Evolutionary conservation across 2,329 filamentous ascomycete genomes (phyloP).

Genomic region (Botrytis pseudocinerea): DNA sequence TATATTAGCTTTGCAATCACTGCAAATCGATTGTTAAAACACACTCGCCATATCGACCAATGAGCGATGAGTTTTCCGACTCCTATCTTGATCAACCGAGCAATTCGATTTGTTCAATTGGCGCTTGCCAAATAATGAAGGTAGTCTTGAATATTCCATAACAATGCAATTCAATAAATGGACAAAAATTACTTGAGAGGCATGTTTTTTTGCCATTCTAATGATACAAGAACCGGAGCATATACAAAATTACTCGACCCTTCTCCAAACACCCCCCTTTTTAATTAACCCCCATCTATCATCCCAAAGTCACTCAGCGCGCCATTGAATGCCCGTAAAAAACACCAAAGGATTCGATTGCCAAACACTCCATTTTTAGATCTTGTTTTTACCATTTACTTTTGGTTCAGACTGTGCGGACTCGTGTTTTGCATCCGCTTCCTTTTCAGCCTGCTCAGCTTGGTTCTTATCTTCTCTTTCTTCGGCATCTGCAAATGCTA

Average conservation of each 20-base stretch:
- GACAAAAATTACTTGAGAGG: neutral
- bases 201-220: neutral
- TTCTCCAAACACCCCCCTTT: neutral
- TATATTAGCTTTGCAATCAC: neutral
- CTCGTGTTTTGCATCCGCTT: conserved; percentile 21
- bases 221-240: neutral
- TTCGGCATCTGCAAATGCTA: conserved; percentile 27
- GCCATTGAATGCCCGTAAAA: neutral
- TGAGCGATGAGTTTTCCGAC: neutral
- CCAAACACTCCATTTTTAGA: neutral
- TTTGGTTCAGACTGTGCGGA: neutral
- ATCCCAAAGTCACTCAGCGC: neutral
- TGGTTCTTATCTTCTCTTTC: conserved; percentile 26
- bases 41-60: neutral
- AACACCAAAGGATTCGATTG: neutral
- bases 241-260: neutral
- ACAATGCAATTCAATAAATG: neutral
- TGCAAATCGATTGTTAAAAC: neutral
- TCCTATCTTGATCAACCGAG: neutral
- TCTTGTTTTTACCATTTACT: neutral
- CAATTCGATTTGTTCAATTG: neutral
- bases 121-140: neutral
- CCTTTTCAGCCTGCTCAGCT: conserved; percentile 25
- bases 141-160: neutral
- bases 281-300: neutral